Evolutionary conservation across 2,329 filamentous ascomycete genomes (phyloP).

Genomic region (Scopulariopsis brevicaulis): DNA sequence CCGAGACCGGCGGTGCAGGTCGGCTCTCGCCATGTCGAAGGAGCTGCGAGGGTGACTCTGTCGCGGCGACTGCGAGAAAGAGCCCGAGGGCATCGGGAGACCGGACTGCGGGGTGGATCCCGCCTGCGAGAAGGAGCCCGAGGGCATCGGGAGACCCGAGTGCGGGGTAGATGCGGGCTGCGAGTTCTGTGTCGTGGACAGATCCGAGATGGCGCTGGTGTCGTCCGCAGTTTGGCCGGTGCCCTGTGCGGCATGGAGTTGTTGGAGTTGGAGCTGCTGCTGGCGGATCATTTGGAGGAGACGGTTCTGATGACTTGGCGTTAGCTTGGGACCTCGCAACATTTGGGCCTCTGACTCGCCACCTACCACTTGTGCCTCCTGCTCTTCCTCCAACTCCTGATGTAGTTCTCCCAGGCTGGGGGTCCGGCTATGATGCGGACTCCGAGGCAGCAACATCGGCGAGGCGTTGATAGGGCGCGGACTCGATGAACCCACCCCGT

Average conservation of each 20-base stretch:
- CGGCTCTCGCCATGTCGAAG: constrained; percentile 45
- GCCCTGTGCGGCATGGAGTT: constrained; percentile 37
- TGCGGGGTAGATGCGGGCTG: constrained; percentile 18
- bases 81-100: constrained; percentile 22
- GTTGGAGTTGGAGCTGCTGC: constrained; percentile 60
- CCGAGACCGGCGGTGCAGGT: constrained; percentile 40
- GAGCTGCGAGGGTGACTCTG: constrained; percentile 42
- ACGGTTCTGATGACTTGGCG: constrained; percentile 43
- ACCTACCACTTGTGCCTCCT: constrained; percentile 64
- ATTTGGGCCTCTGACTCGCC: background rate
- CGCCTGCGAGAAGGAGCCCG: constrained; percentile 22
- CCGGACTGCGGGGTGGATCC: constrained; percentile 21
- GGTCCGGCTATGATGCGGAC: constrained; percentile 53
- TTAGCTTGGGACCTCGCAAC: constrained; percentile 4
- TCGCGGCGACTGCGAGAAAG: constrained; percentile 38
- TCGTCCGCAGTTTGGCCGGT: constrained; percentile 35
- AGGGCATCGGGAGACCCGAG: constrained; percentile 17
- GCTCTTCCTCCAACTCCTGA: constrained; percentile 68
- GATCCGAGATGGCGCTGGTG: constrained; percentile 34
- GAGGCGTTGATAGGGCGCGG: constrained; percentile 35
- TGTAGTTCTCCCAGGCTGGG: constrained; percentile 68
- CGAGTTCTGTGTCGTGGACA: constrained; percentile 23
- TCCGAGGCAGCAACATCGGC: constrained; percentile 27
- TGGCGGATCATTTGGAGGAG: constrained; percentile 66
- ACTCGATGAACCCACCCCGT: constrained; percentile 15